Evolutionary conservation across 257 asterid species (phyloP).

Genomic region (Solanum habrochaites): DNA sequence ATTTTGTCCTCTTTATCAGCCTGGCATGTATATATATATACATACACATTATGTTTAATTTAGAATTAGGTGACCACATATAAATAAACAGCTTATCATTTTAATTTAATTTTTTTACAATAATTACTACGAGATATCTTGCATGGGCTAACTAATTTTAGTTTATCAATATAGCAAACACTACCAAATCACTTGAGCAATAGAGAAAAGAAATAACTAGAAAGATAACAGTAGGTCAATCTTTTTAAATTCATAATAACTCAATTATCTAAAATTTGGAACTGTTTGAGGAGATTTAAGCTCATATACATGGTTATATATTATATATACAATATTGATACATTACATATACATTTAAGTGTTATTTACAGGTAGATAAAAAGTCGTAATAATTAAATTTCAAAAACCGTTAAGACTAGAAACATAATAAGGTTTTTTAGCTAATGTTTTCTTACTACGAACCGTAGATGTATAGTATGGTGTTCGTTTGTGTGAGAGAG

Average conservation of each 20-base stretch:
- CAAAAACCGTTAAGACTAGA: background rate
- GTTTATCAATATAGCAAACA: too few relatives aligned
- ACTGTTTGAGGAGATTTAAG: background rate
- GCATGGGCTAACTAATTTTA: too few relatives aligned
- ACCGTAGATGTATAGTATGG: background rate
- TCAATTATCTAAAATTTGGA: background rate
- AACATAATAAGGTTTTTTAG: background rate
- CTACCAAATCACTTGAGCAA: too few relatives aligned
- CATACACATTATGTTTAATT: background rate
- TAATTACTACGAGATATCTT: too few relatives aligned
- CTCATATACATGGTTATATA: background rate
- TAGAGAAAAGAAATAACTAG: background rate
- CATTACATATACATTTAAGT: background rate
- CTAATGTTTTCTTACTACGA: background rate
- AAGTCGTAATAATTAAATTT: too few relatives aligned
- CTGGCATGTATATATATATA: background rate
- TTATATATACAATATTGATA: background rate
- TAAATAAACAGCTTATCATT: too few relatives aligned
- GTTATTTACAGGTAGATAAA: background rate
- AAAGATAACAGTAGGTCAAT: background rate
- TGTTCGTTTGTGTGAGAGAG: too few relatives aligned
- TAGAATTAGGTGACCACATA: too few relatives aligned
- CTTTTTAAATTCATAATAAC: background rate
- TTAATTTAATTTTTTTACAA: too few relatives aligned
- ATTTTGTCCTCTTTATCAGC: background rate